A percentile compares a stretch with the other conserved stretches of the same genome.
Conservation (phyloP, 495 filamentous ascomycete species). For the Darksidea phi region DNA sequence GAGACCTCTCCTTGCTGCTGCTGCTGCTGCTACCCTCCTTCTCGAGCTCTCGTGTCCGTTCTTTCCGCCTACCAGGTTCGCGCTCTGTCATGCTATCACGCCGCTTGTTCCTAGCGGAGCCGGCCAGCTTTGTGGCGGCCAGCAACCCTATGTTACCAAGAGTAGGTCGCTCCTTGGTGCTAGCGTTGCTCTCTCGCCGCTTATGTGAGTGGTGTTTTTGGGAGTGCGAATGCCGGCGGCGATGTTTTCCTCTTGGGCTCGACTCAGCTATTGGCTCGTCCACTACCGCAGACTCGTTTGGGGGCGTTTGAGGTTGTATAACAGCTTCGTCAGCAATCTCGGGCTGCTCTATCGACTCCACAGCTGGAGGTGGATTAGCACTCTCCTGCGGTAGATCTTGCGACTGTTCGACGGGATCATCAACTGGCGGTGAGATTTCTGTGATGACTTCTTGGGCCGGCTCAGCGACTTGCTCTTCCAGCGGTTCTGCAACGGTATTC, state of each 20-base stretch:
- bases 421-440: not conserved
- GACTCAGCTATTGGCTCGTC: constrained; percentile 7
- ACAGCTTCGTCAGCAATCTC: not conserved
- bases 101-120: constrained; percentile 24
- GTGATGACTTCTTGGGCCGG: not conserved
- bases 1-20: constrained; percentile 20
- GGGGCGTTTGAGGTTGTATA: constrained; percentile 19
- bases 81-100: constrained; percentile 28
- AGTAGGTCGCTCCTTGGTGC: constrained; percentile 14
- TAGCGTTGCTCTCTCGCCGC: constrained; percentile 30
- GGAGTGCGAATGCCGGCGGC: constrained; percentile 20
- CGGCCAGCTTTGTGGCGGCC: constrained; percentile 22
- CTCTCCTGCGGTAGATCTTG: not conserved
- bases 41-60: constrained; percentile 3
- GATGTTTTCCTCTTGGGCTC: constrained; percentile 20
- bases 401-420: not conserved
- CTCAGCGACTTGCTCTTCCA: not conserved
- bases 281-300: constrained; percentile 21
- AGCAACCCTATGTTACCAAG: constrained; percentile 11
- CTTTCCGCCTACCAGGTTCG: constrained; percentile 15
- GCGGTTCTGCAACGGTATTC: not conserved
- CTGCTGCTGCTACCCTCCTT: constrained; percentile 25
- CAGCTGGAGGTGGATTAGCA: not conserved
- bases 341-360: too few species aligned
- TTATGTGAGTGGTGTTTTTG: constrained; percentile 17